phyloP scores from a whole-genome alignment of 1,139 yeast genomes.

The Candida glucosophila region DNA sequence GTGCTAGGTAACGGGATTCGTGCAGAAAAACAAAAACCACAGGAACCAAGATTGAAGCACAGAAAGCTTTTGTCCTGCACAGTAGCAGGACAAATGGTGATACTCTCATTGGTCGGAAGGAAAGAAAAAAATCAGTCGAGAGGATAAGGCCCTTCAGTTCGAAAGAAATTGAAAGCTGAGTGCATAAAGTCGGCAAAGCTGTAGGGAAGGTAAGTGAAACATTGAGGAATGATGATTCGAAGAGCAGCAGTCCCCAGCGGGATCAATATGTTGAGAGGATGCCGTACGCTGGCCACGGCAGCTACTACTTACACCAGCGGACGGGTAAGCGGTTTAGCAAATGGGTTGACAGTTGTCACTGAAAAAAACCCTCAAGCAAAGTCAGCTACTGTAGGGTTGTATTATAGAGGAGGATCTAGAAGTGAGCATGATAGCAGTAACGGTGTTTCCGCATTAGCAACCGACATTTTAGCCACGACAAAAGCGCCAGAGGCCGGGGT shows the following conservation, averaged over 20 bases:
- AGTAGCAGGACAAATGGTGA: too few relatives aligned
- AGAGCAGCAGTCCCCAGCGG: slow-evolving; percentile 26
- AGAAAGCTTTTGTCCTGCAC: too few relatives aligned
- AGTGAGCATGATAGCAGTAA: slow-evolving; percentile 72
- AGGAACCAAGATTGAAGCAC: too few relatives aligned
- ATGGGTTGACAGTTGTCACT: slow-evolving; percentile 67
- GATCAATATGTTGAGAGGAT: slow-evolving; percentile 28
- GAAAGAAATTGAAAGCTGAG: too few relatives aligned
- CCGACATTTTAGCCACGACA: slow-evolving; percentile 36
- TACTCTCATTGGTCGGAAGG: too few relatives aligned
- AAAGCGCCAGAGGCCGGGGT: slow-evolving; percentile 35
- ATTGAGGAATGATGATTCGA: slow-evolving; percentile 22
- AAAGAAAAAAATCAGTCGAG: too few relatives aligned
- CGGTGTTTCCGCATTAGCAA: slow-evolving; percentile 64
- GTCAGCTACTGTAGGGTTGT: slow-evolving; percentile 59
- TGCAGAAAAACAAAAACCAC: too few relatives aligned
- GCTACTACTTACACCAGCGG: slow-evolving; percentile 62
- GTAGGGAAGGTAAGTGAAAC: neutral
- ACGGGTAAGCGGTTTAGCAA: too few relatives aligned
- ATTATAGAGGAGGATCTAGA: slow-evolving; percentile 69
- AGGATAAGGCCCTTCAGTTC: too few relatives aligned
- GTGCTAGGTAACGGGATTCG: too few relatives aligned
- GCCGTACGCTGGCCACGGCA: slow-evolving; percentile 47
- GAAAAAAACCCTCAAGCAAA: slow-evolving; percentile 51
- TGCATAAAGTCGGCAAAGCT: too few relatives aligned